Percentiles rank a stretch among this genome's conserved stretches.
These are phyloP conservation scores for Triticum timopheevii DNA, from an alignment of 176 grass and related monocot species.

Conservation along the genomic window DNA sequence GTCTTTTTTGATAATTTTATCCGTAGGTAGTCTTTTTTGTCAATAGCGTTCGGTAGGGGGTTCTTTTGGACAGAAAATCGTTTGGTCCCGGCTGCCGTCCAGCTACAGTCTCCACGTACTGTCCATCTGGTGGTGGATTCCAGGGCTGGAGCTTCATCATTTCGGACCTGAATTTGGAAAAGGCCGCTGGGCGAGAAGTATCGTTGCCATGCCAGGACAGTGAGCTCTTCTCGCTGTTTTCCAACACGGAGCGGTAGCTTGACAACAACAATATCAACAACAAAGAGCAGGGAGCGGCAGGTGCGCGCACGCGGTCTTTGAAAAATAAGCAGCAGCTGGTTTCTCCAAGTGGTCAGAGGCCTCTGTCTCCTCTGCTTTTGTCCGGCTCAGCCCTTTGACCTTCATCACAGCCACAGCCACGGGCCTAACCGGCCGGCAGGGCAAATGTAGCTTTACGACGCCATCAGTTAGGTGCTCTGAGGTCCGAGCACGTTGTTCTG, in stretches of 20 bases:
- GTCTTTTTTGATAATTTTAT: too few species aligned
- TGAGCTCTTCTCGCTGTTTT: not conserved
- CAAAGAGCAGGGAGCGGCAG: not conserved
- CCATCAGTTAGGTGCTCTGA: slow-evolving; percentile 3
- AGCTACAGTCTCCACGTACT: not conserved
- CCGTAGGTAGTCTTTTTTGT: too few species aligned
- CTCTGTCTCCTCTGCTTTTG: slow-evolving; percentile 25
- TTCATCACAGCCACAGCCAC: not conserved
- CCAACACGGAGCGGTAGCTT: not conserved
- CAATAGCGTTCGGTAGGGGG: too few species aligned
- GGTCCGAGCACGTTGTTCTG: not conserved
- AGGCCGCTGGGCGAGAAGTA: not conserved
- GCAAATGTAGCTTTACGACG: slow-evolving; percentile 23
- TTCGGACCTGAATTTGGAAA: not conserved
- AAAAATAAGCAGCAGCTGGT: not conserved
- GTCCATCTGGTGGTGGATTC: not conserved
- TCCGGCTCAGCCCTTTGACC: slow-evolving; percentile 32
- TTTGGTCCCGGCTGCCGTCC: not conserved
- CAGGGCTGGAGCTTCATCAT: not conserved
- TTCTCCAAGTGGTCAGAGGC: slow-evolving; percentile 8
- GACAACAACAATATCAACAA: too few species aligned
- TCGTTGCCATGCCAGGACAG: not conserved
- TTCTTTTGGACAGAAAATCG: too few species aligned
- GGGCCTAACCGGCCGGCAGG: not conserved
- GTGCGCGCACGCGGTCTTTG: not conserved